These are phyloP conservation scores for Aspergillus chevalieri DNA, from an alignment of 2,329 filamentous ascomycete species.

Conservation along the genomic window DNA sequence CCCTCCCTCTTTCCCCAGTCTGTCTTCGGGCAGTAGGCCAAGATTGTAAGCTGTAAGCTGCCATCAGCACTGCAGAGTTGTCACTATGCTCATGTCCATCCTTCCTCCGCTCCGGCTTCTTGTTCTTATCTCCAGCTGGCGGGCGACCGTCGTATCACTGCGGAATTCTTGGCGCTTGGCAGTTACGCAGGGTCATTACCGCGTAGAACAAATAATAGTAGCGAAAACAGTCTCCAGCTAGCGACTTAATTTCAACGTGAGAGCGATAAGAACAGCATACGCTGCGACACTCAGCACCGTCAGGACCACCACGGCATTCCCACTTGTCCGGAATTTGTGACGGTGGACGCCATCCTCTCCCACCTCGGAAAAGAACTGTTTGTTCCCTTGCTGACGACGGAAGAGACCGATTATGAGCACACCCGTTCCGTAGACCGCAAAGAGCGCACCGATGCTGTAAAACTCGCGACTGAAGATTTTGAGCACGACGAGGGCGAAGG, in stretches of 20 bases:
- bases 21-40: too few species aligned
- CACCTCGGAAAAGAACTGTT: conserved; percentile 70
- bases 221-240: conserved; percentile 6
- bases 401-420: conserved; percentile 78
- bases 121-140: not conserved
- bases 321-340: conserved; percentile 60
- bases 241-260: conserved; percentile 48
- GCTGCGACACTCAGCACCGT: conserved; percentile 58
- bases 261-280: conserved; percentile 54
- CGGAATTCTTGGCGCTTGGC: conserved; percentile 28
- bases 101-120: not conserved
- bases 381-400: conserved; percentile 83
- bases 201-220: not conserved
- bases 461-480: conserved; percentile 97
- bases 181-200: conserved; percentile 19
- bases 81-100: not conserved
- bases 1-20: too few species aligned
- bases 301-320: conserved; percentile 59
- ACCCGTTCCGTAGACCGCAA: conserved; percentile 83
- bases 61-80: too few species aligned
- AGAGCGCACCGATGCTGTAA: conserved; percentile 92
- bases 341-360: conserved; percentile 55
- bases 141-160: conserved; percentile 6
- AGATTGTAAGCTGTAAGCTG: too few species aligned
- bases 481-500: conserved; percentile 86